These are phyloP conservation scores for Cupressus sempervirens DNA, from an alignment of 75 land plant genomes.

Conservation along the genomic window DNA sequence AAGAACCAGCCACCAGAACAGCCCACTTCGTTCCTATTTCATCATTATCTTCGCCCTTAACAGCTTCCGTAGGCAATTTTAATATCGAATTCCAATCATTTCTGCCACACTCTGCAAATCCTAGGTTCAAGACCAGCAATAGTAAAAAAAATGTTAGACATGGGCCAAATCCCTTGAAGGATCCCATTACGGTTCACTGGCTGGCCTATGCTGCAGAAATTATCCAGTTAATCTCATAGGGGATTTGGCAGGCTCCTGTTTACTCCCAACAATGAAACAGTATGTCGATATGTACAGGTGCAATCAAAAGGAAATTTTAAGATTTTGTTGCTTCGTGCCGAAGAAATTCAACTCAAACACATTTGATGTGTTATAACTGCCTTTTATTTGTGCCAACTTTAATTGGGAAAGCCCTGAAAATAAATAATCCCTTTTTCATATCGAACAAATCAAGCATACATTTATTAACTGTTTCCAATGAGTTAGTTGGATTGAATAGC, in stretches of 20 bases:
- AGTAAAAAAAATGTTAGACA: neutral
- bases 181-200: neutral
- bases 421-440: too few relatives aligned
- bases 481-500: too few relatives aligned
- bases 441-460: too few relatives aligned
- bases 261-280: too few relatives aligned
- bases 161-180: neutral
- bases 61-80: slow-evolving; percentile 1
- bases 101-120: neutral
- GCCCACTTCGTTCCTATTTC: slow-evolving; percentile 61
- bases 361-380: too few relatives aligned
- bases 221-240: neutral
- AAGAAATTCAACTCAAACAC: too few relatives aligned
- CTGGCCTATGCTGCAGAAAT: neutral
- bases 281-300: too few relatives aligned
- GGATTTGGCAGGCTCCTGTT: neutral
- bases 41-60: neutral
- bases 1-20: slow-evolving; percentile 73
- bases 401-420: too few relatives aligned
- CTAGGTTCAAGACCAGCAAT: neutral
- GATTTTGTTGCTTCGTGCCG: too few relatives aligned
- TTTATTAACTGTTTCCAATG: too few relatives aligned
- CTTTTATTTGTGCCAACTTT: too few relatives aligned
- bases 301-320: too few relatives aligned
- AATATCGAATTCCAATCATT: neutral